Evolutionary conservation across 768 basidiomycete species (phyloP).

Genomic region (Hygrocybe coccinea): DNA sequence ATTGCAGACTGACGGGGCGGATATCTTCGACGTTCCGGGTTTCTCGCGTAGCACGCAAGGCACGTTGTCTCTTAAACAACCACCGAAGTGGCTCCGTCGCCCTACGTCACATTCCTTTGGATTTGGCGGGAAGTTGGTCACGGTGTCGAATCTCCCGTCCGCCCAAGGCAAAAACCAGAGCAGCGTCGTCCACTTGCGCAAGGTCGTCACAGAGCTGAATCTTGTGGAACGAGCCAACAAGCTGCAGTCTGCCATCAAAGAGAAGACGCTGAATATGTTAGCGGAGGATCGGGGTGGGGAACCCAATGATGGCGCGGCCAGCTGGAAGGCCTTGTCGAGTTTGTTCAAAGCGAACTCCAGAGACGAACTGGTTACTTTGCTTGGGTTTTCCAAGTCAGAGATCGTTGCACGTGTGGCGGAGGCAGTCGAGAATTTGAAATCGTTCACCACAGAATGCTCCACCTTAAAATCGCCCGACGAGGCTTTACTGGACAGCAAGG

Average conservation of each 20-base stretch:
- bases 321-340: conserved; percentile 86
- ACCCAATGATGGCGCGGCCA: conserved; percentile 40
- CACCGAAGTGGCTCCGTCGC: conserved; percentile 94
- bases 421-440: conserved; percentile 72
- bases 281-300: conserved; percentile 51
- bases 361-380: conserved; percentile 82
- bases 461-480: conserved; percentile 36
- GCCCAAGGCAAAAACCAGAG: conserved; percentile 80
- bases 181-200: conserved; percentile 72
- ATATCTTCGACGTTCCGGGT: conserved; percentile 71
- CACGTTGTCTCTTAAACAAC: conserved; percentile 82
- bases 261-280: conserved; percentile 55
- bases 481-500: conserved; percentile 39
- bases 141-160: conserved; percentile 69
- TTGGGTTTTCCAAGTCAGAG: conserved; percentile 90
- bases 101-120: conserved; percentile 81
- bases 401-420: conserved; percentile 74
- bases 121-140: conserved; percentile 84
- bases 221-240: conserved; percentile 71
- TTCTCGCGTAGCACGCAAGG: conserved; percentile 46
- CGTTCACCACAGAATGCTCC: conserved; percentile 31
- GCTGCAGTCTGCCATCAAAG: conserved; percentile 59
- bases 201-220: conserved; percentile 67
- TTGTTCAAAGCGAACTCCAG: conserved; percentile 86
- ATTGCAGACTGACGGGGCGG: conserved; percentile 54